A percentile compares a stretch with the other conserved stretches of the same genome.
Conservation (phyloP, 441 rosid species). For the Arabidopsis lyrata region DNA sequence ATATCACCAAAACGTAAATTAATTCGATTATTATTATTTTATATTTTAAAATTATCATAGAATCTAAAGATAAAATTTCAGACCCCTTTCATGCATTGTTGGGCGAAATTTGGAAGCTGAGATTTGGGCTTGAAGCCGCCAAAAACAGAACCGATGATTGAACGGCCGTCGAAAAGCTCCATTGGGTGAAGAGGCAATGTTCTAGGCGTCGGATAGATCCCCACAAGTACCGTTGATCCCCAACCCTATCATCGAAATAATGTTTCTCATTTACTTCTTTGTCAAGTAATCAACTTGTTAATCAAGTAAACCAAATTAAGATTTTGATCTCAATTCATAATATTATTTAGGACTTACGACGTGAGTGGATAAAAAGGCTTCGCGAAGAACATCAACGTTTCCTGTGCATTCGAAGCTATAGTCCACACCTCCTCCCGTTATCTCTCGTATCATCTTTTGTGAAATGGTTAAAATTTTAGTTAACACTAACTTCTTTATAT, state of each 20-base stretch:
- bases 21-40: not conserved
- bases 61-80: not conserved
- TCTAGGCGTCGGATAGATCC: constrained; percentile 40
- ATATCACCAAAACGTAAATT: not conserved
- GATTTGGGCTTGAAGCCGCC: constrained; percentile 45
- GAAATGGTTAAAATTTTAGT: not conserved
- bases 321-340: not conserved
- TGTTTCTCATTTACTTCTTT: not conserved
- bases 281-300: not conserved
- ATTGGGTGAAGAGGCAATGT: constrained; percentile 47
- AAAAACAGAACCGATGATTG: constrained; percentile 36
- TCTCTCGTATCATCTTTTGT: constrained; percentile 50
- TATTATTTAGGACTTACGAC: constrained; percentile 7
- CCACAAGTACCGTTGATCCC: constrained; percentile 44
- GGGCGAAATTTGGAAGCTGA: constrained; percentile 38
- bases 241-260: constrained; percentile 28
- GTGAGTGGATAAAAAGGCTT: constrained; percentile 43
- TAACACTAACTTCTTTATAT: not conserved
- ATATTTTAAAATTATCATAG: not conserved
- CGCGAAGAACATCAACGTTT: constrained; percentile 50
- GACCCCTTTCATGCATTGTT: constrained; percentile 46
- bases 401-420: constrained; percentile 63
- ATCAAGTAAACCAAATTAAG: not conserved
- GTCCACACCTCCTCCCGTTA: constrained; percentile 59
- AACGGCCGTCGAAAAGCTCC: constrained; percentile 46